Percentiles rank a stretch among this genome's conserved stretches.
Evolutionary conservation across 192 early-diverging fungal species (phyloP).

Genomic region (Spizellomyces punctatus): DNA sequence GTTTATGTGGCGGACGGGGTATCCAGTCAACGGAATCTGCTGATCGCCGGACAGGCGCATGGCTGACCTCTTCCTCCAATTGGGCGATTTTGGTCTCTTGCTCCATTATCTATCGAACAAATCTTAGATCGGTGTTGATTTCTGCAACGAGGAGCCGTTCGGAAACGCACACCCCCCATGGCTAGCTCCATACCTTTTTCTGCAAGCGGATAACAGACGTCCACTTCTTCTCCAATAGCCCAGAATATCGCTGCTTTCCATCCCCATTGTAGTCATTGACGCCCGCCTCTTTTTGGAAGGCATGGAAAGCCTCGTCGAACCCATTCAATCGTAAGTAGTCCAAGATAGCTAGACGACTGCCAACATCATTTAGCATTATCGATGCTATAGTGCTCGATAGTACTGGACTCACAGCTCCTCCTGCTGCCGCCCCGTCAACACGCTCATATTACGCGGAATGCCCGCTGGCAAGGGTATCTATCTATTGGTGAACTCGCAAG

Average conservation of each 20-base stretch:
- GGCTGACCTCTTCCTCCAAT: conserved; percentile 46
- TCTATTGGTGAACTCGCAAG: too few species aligned
- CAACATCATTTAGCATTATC: not conserved
- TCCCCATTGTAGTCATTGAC: conserved; percentile 68
- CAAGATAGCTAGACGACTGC: conserved; percentile 71
- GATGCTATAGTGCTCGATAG: conserved; percentile 17
- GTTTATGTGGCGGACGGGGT: conserved; percentile 79
- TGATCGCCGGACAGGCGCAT: conserved; percentile 21
- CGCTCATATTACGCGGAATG: conserved; percentile 5
- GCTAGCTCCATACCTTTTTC: conserved; percentile 63
- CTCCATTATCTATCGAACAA: conserved; percentile 79
- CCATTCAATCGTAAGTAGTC: conserved; percentile 86
- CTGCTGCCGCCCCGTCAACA: conserved; percentile 34
- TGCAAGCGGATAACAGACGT: conserved; percentile 91
- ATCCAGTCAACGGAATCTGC: conserved; percentile 70
- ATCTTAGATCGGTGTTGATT: not conserved
- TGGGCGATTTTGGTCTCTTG: conserved; percentile 80
- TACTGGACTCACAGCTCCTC: conserved; percentile 43
- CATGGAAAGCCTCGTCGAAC: conserved; percentile 66
- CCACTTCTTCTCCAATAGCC: conserved; percentile 91
- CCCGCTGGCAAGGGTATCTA: not conserved
- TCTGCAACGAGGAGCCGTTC: not conserved
- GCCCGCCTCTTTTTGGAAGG: conserved; percentile 71
- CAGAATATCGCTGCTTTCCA: conserved; percentile 77
- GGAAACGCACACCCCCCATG: too few species aligned